Evolutionary conservation across 129 eudicot genomes (phyloP).

Genomic region (Escallonia herrerae): DNA sequence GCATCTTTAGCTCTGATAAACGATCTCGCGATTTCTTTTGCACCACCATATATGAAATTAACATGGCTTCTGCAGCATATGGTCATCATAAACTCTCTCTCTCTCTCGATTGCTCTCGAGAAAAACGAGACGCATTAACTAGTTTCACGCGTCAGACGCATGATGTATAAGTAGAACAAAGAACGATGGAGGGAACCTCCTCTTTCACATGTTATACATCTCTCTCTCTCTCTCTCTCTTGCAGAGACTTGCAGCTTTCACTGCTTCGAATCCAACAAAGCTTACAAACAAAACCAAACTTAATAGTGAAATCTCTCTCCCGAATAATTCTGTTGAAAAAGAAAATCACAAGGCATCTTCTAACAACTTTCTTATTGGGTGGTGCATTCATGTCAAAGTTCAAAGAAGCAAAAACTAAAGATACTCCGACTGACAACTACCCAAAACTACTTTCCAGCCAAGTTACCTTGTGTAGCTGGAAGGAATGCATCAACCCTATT

Average conservation of each 20-base stretch:
- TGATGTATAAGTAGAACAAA: background rate
- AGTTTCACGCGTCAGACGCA: slow-evolving; percentile 7
- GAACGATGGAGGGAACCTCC: background rate
- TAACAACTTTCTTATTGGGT: background rate
- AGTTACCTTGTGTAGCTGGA: background rate
- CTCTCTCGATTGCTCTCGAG: too few relatives aligned
- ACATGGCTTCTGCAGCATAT: too few relatives aligned
- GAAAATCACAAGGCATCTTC: slow-evolving; percentile 10
- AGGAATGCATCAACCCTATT: background rate
- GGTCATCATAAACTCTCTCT: too few relatives aligned
- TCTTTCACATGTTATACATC: slow-evolving; percentile 5
- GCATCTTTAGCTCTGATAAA: too few relatives aligned
- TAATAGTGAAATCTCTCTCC: background rate
- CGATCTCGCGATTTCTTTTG: too few relatives aligned
- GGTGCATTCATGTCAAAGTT: background rate
- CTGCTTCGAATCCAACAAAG: slow-evolving; percentile 6
- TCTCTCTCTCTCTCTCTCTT: background rate
- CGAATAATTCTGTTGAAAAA: background rate
- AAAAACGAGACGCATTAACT: slow-evolving; percentile 7
- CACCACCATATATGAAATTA: too few relatives aligned
- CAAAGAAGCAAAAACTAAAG: background rate
- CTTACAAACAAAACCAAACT: background rate
- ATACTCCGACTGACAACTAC: background rate
- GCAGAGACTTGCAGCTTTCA: background rate
- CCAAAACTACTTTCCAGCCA: background rate